Percentiles rank a stretch among this genome's conserved stretches.
Evolutionary conservation across 1,284 basidiomycete species (phyloP).

Genomic region (Nidula niveotomentosa): DNA sequence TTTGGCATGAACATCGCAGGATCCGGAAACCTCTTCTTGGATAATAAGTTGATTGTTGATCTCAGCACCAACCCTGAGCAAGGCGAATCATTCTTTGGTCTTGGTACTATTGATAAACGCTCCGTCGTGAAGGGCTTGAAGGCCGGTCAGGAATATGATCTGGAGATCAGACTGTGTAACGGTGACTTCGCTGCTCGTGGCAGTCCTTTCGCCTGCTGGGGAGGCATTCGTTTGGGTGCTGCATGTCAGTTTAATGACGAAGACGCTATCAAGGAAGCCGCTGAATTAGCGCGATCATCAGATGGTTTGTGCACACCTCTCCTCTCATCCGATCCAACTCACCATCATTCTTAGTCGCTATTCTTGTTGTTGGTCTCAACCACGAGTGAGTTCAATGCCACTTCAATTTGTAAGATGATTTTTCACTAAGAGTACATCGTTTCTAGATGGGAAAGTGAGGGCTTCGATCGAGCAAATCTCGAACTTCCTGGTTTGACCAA

Average conservation of each 20-base stretch:
- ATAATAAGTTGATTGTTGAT: slow-evolving; percentile 47
- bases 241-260: slow-evolving; percentile 29
- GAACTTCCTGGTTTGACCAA: slow-evolving; percentile 49
- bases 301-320: slow-evolving; percentile 32
- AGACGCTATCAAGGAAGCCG: slow-evolving; percentile 38
- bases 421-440: background rate
- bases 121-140: slow-evolving; percentile 31
- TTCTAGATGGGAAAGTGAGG: slow-evolving; percentile 47
- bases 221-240: slow-evolving; percentile 47
- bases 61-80: slow-evolving; percentile 34
- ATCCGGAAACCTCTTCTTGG: slow-evolving; percentile 45
- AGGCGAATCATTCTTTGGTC: slow-evolving; percentile 34
- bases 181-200: slow-evolving; percentile 28
- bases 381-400: slow-evolving; percentile 32
- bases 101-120: slow-evolving; percentile 38
- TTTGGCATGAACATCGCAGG: slow-evolving; percentile 49
- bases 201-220: slow-evolving; percentile 33
- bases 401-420: background rate
- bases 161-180: slow-evolving; percentile 36
- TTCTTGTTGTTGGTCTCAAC: slow-evolving; percentile 48
- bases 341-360: slow-evolving; percentile 24
- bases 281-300: slow-evolving; percentile 34
- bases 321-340: background rate
- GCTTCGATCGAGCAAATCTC: slow-evolving; percentile 38
- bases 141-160: slow-evolving; percentile 30